Evolutionary conservation across 2,329 filamentous ascomycete species (phyloP).

Genomic region (Sarocladiaceae sp.): DNA sequence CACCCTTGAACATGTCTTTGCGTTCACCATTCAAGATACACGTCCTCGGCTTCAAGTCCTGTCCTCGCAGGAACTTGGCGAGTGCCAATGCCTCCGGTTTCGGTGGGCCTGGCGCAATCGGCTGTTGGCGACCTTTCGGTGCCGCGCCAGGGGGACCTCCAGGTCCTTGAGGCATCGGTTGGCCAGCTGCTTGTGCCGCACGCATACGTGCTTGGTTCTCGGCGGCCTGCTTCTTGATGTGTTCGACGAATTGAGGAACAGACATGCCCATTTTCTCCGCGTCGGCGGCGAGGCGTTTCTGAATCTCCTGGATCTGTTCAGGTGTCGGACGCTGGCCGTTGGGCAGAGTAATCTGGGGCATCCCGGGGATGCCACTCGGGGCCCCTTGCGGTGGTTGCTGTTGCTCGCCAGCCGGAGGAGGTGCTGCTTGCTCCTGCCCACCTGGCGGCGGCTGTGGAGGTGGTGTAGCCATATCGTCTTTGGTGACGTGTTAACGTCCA

Average conservation of each 20-base stretch:
- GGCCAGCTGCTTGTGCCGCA: constrained; percentile 31
- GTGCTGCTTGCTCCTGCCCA: constrained; percentile 1
- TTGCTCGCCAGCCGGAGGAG: constrained; percentile 6
- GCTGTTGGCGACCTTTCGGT: constrained; percentile 45
- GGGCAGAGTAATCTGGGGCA: constrained; percentile 4
- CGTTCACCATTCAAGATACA: constrained; percentile 93
- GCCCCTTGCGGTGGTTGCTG: neutral
- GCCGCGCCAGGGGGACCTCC: neutral
- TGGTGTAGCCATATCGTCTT: constrained; percentile 5
- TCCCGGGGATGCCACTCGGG: constrained; percentile 8
- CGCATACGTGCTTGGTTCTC: constrained; percentile 46
- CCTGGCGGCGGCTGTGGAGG: constrained; percentile 8
- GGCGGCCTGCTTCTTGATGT: constrained; percentile 54
- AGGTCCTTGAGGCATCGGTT: constrained; percentile 16
- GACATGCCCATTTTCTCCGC: constrained; percentile 81
- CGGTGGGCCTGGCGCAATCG: constrained; percentile 73
- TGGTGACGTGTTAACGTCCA: neutral
- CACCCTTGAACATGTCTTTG: constrained; percentile 97
- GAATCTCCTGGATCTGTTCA: constrained; percentile 82
- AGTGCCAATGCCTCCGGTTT: constrained; percentile 86
- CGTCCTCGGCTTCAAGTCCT: constrained; percentile 84
- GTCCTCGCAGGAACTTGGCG: constrained; percentile 78
- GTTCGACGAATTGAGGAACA: constrained; percentile 77
- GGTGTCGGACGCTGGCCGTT: constrained; percentile 58
- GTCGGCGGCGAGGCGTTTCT: constrained; percentile 76